These are phyloP conservation scores for Yamadazyma akitaensis DNA, from an alignment of 805 yeast genomes.

Conservation along the genomic window DNA sequence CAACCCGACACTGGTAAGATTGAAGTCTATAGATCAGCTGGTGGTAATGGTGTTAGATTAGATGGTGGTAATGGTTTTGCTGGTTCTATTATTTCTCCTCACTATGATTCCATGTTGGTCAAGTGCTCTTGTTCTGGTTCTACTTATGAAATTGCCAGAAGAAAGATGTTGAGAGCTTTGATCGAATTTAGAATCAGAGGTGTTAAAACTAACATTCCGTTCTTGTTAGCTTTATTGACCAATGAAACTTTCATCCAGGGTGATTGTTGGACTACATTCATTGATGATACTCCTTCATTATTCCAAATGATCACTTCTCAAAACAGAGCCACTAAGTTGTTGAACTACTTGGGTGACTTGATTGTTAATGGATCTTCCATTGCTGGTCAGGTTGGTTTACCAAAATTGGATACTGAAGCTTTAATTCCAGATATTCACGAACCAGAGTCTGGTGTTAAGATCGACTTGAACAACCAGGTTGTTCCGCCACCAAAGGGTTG, in stretches of 20 bases:
- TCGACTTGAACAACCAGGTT: slow-evolving; percentile 53
- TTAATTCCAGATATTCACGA: slow-evolving; percentile 71
- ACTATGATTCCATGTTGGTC: slow-evolving; percentile 96
- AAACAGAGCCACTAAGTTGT: slow-evolving; percentile 93
- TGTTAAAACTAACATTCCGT: slow-evolving; percentile 97
- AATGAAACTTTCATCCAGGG: slow-evolving; percentile 84
- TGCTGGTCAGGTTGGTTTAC: slow-evolving; percentile 92
- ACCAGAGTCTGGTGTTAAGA: slow-evolving; percentile 49
- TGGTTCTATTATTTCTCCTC: slow-evolving; percentile 94
- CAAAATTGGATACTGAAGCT: slow-evolving; percentile 76
- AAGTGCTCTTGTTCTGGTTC: slow-evolving; percentile 97
- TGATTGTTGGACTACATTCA: slow-evolving; percentile 96
- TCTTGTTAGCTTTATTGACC: slow-evolving; percentile 85
- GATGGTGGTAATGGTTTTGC: slow-evolving; percentile 99
- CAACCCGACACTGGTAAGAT: slow-evolving; percentile 98
- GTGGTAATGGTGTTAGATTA: slow-evolving; percentile 98
- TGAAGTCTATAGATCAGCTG: slow-evolving; percentile 96
- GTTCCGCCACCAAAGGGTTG: slow-evolving; percentile 63
- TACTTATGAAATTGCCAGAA: slow-evolving; percentile 91
- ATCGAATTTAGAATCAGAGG: slow-evolving; percentile 99
- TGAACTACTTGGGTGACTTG: slow-evolving; percentile 87
- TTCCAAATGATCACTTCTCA: slow-evolving; percentile 93
- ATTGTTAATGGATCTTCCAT: slow-evolving; percentile 95
- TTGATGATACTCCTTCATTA: slow-evolving; percentile 94
- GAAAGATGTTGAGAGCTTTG: slow-evolving; percentile 96